phyloP scores from a whole-genome alignment of 345 rosid species.

The Excoecaria cochinchinensis region DNA sequence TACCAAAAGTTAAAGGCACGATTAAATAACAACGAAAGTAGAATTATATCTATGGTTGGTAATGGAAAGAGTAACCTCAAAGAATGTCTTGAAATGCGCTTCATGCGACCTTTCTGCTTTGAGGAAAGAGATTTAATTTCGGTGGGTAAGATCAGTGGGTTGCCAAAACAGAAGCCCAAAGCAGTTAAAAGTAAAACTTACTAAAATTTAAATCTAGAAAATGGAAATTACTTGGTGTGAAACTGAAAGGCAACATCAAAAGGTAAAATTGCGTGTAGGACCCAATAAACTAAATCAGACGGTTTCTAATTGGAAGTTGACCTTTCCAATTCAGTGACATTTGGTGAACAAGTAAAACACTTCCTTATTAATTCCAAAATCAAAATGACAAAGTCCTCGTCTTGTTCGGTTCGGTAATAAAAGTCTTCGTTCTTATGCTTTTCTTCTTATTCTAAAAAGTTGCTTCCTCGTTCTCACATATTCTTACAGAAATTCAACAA shows the following conservation, averaged over 20 bases:
- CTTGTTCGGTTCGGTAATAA: not conserved
- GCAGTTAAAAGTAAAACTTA: not conserved
- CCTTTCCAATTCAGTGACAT: no score
- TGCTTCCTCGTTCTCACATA: not conserved
- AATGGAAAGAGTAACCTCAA: not conserved
- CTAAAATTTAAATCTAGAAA: no score
- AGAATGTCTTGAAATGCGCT: not conserved
- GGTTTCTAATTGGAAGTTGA: not conserved
- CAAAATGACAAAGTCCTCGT: not conserved
- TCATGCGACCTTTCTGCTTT: not conserved
- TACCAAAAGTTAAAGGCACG: no score
- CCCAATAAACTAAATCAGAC: not conserved
- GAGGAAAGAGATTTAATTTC: not conserved
- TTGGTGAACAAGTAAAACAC: no score
- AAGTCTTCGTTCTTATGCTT: not conserved
- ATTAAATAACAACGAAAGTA: no score
- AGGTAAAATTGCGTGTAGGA: not conserved
- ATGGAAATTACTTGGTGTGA: no score
- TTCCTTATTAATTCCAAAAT: no score
- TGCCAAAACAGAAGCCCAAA: not conserved
- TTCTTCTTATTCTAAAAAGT: not conserved
- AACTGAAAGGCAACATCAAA: not conserved
- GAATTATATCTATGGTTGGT: no score
- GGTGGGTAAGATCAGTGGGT: constrained; percentile 5
- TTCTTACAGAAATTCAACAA: not conserved